Conservation (phyloP, 2,329 filamentous ascomycete species). For the Epichloe aotearoae region DNA sequence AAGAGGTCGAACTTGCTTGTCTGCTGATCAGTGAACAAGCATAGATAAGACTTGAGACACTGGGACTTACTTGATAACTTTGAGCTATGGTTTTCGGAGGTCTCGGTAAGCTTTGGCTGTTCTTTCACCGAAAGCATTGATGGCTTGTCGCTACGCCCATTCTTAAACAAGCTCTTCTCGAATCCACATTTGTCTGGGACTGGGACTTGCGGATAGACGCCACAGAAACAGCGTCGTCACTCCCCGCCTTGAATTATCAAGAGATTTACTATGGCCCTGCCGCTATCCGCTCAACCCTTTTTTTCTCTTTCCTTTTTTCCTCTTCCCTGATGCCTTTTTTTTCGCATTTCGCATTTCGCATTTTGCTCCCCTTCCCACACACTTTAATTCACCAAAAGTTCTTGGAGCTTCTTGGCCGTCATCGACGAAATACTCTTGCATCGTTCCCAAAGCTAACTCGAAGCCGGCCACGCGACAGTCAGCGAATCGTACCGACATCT, state of each 20-base stretch:
- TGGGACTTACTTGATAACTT: no score
- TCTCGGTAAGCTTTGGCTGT: constrained; percentile 1
- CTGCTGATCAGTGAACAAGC: background rate
- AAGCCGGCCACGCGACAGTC: background rate
- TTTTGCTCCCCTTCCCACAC: background rate
- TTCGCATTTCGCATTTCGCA: background rate
- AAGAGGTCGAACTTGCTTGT: no score
- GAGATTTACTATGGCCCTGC: background rate
- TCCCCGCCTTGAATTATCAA: background rate
- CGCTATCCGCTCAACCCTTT: background rate
- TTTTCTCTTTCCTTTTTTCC: background rate
- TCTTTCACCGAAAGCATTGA: background rate
- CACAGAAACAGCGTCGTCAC: background rate
- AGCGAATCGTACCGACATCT: constrained; percentile 5
- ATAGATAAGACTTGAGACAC: background rate
- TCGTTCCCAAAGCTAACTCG: background rate
- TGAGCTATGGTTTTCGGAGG: constrained; percentile 2
- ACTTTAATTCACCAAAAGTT: background rate
- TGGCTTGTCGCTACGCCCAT: background rate
- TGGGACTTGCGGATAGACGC: background rate
- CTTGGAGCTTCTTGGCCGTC: background rate
- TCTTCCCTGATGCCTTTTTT: background rate
- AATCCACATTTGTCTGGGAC: background rate
- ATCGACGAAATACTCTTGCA: background rate
- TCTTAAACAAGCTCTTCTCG: no score